Evolutionary conservation across 768 basidiomycete genomes (phyloP), one percentile per base, ranked within the genome.

Genomic region (Mycena vulgaris): DNA sequence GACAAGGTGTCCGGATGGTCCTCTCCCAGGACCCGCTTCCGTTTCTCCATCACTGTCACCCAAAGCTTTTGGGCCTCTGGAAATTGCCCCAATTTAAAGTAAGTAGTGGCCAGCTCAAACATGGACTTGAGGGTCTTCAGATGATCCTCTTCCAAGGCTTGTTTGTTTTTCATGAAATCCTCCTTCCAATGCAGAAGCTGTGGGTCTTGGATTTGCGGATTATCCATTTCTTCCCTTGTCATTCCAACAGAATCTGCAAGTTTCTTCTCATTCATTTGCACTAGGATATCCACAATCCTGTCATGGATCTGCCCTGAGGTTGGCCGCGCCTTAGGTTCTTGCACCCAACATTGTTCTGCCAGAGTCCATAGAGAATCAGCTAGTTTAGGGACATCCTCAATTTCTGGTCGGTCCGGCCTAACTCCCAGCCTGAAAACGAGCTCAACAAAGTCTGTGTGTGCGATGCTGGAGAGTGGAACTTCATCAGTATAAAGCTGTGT

Each of bases 281-380:
- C 9, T 17, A 42, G 40, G 21, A 25, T 40, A 28, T 39, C 37
- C 27, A 23, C 33, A 37, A 55, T 23, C 10, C n/a, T 60, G 5
- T 35, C 30, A 37, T 49, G 60, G 11, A 49, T 35, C 37, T 48
- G 23, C 2, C n/a, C 31, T 4, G n/a, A 13, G 1, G 30, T 49
- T 45, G 77, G 78, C 40, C 78, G 68, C 42, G 25, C 48, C 13
- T 27, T 39, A n/a, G 75, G 69, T 10, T 67, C 40, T 19, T 71
- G 58, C 2, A 51, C 61, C 78, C 78, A 79, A 51, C 78, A 79
- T 2, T 25, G 27, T 37, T 71, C 64, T n/a, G 74, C 73, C 45
- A 79, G 35, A 9, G 37, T 47, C 78, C 78, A 79, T 25, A 77
- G 35, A 14, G 71, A 69, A 60, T 78, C 75, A 5, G 72, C 63